These are phyloP conservation scores for Pachyrhizus erosus DNA, from an alignment of 306 rosid species.

Conservation along the genomic window DNA sequence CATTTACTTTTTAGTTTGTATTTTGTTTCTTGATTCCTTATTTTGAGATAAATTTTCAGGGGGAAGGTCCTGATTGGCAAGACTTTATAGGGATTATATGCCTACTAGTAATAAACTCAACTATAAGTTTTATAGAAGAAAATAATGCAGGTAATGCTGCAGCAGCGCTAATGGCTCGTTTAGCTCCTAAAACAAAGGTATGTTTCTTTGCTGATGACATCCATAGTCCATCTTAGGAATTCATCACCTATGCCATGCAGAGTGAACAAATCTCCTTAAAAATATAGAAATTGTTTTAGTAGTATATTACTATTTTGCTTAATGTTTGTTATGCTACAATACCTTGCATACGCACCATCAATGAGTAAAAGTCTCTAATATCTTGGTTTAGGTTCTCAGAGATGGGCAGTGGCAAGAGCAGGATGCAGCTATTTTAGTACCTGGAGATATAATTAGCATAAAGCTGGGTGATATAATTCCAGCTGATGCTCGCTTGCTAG, in stretches of 20 bases:
- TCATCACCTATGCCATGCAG: constrained; percentile 12
- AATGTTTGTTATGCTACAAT: background rate
- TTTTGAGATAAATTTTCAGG: constrained; percentile 58
- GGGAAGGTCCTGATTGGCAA: constrained; percentile 93
- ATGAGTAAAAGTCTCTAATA: background rate
- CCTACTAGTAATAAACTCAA: constrained; percentile 76
- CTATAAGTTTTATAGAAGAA: constrained; percentile 92
- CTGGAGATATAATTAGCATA: constrained; percentile 88
- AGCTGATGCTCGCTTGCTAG: constrained; percentile 91
- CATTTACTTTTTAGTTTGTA: background rate
- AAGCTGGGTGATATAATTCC: constrained; percentile 90
- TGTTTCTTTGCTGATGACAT: constrained; percentile 15
- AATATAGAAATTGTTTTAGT: background rate
- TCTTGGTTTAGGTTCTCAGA: constrained; percentile 74
- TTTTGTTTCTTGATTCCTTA: constrained; percentile 29
- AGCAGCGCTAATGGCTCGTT: constrained; percentile 79
- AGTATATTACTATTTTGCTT: background rate
- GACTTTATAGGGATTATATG: constrained; percentile 85
- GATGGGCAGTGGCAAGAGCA: constrained; percentile 87
- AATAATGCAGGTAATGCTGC: constrained; percentile 93
- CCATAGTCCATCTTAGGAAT: background rate
- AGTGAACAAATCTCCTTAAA: constrained; percentile 20
- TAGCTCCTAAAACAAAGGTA: constrained; percentile 86
- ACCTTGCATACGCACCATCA: constrained; percentile 9
- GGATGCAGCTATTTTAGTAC: constrained; percentile 83